These are phyloP conservation scores for Cyclostephanos invisitatus DNA, from an alignment of 108 stramenopile genomes.

Conservation along the genomic window DNA sequence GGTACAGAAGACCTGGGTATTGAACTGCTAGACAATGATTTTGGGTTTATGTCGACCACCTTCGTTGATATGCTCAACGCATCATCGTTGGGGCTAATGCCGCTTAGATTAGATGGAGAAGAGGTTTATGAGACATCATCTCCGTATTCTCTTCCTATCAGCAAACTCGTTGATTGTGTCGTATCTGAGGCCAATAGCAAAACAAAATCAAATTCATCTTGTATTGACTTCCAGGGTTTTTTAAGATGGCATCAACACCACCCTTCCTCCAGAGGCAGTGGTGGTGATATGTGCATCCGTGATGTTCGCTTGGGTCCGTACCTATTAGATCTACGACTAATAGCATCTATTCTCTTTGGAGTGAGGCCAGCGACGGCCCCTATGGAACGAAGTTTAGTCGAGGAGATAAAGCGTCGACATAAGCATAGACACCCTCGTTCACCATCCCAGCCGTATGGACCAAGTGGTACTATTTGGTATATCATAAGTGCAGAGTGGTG, in stretches of 20 bases:
- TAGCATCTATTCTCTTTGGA: conserved; percentile 80
- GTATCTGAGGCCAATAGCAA: conserved; percentile 37
- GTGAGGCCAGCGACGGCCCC: conserved; percentile 69
- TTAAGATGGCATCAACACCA: conserved; percentile 62
- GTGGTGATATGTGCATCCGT: conserved; percentile 26
- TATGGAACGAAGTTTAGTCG: conserved; percentile 63
- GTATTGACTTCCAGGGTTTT: conserved; percentile 60
- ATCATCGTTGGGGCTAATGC: conserved; percentile 57
- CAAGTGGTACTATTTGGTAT: conserved; percentile 83
- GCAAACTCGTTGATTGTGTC: conserved; percentile 48
- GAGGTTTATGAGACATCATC: conserved; percentile 16
- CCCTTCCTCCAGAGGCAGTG: conserved; percentile 22
- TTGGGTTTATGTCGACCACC: conserved; percentile 12
- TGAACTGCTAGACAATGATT: conserved; percentile 14
- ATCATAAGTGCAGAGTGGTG: conserved; percentile 78
- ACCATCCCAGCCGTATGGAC: conserved; percentile 68
- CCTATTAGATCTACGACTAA: conserved; percentile 70
- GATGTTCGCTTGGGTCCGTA: conserved; percentile 63
- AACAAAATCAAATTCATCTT: conserved; percentile 11
- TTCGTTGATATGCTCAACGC: conserved; percentile 51
- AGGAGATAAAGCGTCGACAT: conserved; percentile 75
- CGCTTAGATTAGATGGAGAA: conserved; percentile 38
- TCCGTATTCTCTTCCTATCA: conserved; percentile 24
- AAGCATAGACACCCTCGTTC: conserved; percentile 71
- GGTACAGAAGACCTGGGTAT: conserved; percentile 7